Evolutionary conservation across 2,329 filamentous ascomycete species (phyloP).

Genomic region (Cladosporium sp.): DNA sequence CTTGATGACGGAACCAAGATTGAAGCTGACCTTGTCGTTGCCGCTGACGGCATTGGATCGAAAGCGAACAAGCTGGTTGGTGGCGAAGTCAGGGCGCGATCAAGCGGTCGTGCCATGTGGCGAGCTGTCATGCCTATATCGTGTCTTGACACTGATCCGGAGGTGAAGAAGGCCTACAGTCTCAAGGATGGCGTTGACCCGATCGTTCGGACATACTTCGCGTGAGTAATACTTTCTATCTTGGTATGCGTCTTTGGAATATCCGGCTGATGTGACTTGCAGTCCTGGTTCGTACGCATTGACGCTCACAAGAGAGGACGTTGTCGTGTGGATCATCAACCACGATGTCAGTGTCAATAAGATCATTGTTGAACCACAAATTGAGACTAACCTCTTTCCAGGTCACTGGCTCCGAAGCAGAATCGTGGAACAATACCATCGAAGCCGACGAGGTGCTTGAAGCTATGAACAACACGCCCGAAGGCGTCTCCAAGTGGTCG

Average conservation of each 20-base stretch:
- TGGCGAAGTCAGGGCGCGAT: slow-evolving; percentile 37
- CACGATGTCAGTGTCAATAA: slow-evolving; percentile 29
- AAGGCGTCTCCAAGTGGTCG: slow-evolving; percentile 32
- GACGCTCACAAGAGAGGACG: slow-evolving; percentile 39
- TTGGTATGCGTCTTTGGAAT: background rate
- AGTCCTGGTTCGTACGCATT: slow-evolving; percentile 36
- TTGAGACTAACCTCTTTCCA: slow-evolving; percentile 27
- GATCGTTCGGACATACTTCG: slow-evolving; percentile 40
- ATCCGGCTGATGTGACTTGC: background rate
- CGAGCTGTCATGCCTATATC: slow-evolving; percentile 32
- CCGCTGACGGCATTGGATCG: slow-evolving; percentile 20
- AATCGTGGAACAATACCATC: slow-evolving; percentile 46
- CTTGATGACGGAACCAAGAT: slow-evolving; percentile 13
- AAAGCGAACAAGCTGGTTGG: slow-evolving; percentile 36
- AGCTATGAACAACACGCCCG: slow-evolving; percentile 6
- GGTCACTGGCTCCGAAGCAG: slow-evolving; percentile 22
- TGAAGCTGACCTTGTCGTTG: slow-evolving; percentile 17
- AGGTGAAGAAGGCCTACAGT: slow-evolving; percentile 41
- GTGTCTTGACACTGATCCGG: slow-evolving; percentile 37
- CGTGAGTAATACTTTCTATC: slow-evolving; percentile 11
- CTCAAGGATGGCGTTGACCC: slow-evolving; percentile 35
- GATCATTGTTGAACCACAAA: too few species aligned
- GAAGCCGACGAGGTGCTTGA: slow-evolving; percentile 26
- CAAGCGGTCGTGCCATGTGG: slow-evolving; percentile 23
- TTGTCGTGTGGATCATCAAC: slow-evolving; percentile 45